A percentile compares a stretch with the other conserved stretches of the same genome.
These are phyloP conservation scores for Kwoniella shandongensis DNA, from an alignment of 768 basidiomycete genomes.

Conservation along the genomic window DNA sequence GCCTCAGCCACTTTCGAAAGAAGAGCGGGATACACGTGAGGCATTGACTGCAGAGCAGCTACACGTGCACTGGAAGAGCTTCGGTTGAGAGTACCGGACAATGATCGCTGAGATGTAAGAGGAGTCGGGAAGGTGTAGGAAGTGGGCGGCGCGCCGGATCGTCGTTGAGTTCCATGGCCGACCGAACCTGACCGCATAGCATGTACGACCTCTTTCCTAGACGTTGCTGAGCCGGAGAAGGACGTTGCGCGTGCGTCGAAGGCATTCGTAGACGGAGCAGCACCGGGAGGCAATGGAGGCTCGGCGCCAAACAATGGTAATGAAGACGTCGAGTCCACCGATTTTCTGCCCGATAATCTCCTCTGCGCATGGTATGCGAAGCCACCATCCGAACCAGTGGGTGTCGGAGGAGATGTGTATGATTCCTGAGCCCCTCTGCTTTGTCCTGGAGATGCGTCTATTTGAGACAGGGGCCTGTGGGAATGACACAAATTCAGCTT, in stretches of 20 bases:
- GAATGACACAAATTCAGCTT: not conserved
- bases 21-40: conserved; percentile 90
- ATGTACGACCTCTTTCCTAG: conserved; percentile 33
- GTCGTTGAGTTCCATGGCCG: conserved; percentile 27
- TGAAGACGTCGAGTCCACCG: conserved; percentile 47
- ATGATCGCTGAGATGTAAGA: conserved; percentile 37
- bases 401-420: conserved; percentile 37
- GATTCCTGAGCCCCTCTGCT: conserved; percentile 20
- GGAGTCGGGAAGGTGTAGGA: conserved; percentile 40
- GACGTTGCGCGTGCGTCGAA: conserved; percentile 43
- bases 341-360: conserved; percentile 40
- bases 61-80: conserved; percentile 46
- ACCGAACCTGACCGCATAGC: conserved; percentile 45
- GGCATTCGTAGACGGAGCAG: conserved; percentile 25
- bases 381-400: conserved; percentile 37
- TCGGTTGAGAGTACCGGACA: conserved; percentile 34
- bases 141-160: conserved; percentile 26
- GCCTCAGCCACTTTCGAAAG: conserved; percentile 92
- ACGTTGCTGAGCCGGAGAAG: conserved; percentile 44
- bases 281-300: conserved; percentile 32
- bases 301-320: conserved; percentile 24
- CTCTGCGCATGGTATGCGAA: conserved; percentile 28
- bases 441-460: conserved; percentile 27
- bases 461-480: conserved; percentile 37
- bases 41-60: conserved; percentile 61